Evolutionary conservation across 2,329 filamentous ascomycete species (phyloP), one percentile per base, ranked within the genome.

Genomic region (Hymenoscyphus fraxineus): DNA sequence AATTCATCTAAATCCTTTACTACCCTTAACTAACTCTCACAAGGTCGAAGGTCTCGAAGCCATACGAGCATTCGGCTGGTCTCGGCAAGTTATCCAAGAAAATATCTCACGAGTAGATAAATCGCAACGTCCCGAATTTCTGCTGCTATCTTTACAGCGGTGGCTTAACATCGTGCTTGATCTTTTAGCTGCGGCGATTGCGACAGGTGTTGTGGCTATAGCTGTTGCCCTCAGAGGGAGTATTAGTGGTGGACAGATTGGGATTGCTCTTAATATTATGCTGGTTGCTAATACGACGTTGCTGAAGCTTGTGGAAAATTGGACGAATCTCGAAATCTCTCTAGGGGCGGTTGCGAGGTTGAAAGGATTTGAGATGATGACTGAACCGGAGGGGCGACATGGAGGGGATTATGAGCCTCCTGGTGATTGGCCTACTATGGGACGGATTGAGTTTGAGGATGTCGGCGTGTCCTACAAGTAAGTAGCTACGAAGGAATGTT

Each of bases 241-340:
- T 16, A 65, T 67, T 1, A 72, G 64, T 58, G 70, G 68, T 47
- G 68, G 47, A 1, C 64, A 69, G 51, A 47, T 73, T 3, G 70
- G 70, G 9, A 62, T 73, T 27, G 72, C 68, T 3, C 65, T 73
- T 5, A 73, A 71, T 60, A 63, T 71, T 15, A 68, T 73, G 47
- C 62, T 73, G 0, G 62, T 68, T 6, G 57, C 64, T 13, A 72
- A 68, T 35, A 68, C 56, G 16, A 71, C 68, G 15, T 39, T 73
- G 2, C 41, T 70, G 1, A 64, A 65, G 15, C 58, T 78, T 0
- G 64, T 75, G 10, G 77, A 77, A 19, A 80, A 77, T 55, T 88
- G 83, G 83, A 86, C 84, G 0, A 79, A 78, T 40, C 74, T 88
- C 13, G 85, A 88, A 68, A 86, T 83, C 0, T 80, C 81, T 56